Conservation (phyloP, 1,139 yeast genomes). For the Dujonia santamariae region DNA sequence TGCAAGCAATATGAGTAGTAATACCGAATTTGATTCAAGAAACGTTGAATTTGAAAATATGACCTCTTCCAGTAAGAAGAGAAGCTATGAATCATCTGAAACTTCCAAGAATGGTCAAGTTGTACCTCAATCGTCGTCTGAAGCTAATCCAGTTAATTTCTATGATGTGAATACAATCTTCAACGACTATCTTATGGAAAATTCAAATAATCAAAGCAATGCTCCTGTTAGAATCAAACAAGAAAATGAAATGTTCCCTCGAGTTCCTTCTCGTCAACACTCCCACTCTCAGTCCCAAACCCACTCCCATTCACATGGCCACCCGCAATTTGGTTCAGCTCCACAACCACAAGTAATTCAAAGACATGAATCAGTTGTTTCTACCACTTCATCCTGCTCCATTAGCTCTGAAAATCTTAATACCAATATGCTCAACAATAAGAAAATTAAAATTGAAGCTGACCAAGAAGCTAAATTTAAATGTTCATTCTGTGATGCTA, state of each 20-base stretch:
- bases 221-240: no score
- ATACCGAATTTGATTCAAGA: constrained; percentile 1
- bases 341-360: no score
- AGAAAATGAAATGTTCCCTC: no score
- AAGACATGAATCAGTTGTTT: constrained; percentile 2
- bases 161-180: constrained; percentile 6
- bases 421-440: no score
- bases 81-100: constrained; percentile 10
- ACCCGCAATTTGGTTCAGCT: no score
- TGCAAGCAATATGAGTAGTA: not conserved
- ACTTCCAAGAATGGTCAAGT: constrained; percentile 4
- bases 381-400: constrained; percentile 1
- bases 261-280: no score
- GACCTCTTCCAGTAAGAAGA: constrained; percentile 9
- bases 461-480: constrained; percentile 12
- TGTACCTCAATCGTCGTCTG: no score
- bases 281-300: no score
- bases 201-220: constrained; percentile 4
- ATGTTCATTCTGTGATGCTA: constrained; percentile 46
- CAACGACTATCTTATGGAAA: constrained; percentile 6
- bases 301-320: no score
- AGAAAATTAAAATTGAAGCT: constrained; percentile 4
- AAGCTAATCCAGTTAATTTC: no score
- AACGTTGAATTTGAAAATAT: not conserved
- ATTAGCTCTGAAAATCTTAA: not conserved